Conservation (phyloP, 306 rosid genomes). For the Pyrus bretschneideri region DNA sequence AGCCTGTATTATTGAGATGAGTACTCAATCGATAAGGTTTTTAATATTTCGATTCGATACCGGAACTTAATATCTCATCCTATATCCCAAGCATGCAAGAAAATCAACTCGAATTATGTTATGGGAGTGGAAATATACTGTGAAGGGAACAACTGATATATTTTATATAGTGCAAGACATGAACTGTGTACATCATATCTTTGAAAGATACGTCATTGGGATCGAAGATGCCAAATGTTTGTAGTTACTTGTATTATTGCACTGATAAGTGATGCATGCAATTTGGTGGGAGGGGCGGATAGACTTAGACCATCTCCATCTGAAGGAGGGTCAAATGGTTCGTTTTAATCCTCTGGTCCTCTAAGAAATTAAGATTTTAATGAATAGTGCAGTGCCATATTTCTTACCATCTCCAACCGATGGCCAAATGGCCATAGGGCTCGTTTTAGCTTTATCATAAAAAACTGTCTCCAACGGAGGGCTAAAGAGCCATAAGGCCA, state of each 20-base stretch:
- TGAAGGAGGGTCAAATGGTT: accelerated
- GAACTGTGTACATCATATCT: slow-evolving; percentile 1
- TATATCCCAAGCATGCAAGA: neutral
- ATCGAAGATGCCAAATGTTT: neutral
- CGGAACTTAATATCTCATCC: neutral
- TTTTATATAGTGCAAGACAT: neutral
- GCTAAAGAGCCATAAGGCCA: no score
- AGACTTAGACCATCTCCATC: neutral
- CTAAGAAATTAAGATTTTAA: no score
- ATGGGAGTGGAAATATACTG: neutral
- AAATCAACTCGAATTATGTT: neutral
- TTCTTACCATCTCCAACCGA: no score
- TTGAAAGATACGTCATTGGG: neutral
- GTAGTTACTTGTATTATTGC: neutral
- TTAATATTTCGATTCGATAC: neutral
- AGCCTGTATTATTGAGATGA: neutral
- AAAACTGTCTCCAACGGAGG: no score
- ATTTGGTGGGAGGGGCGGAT: neutral
- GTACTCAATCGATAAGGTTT: neutral
- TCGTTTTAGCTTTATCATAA: no score
- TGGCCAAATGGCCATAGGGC: no score
- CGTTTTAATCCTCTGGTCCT: accelerated
- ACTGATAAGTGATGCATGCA: neutral
- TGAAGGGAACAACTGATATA: neutral
- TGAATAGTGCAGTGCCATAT: accelerated